Evolutionary conservation across 768 basidiomycete genomes (phyloP).

Genomic region (Tylopilus plumbeoviolaceoides): DNA sequence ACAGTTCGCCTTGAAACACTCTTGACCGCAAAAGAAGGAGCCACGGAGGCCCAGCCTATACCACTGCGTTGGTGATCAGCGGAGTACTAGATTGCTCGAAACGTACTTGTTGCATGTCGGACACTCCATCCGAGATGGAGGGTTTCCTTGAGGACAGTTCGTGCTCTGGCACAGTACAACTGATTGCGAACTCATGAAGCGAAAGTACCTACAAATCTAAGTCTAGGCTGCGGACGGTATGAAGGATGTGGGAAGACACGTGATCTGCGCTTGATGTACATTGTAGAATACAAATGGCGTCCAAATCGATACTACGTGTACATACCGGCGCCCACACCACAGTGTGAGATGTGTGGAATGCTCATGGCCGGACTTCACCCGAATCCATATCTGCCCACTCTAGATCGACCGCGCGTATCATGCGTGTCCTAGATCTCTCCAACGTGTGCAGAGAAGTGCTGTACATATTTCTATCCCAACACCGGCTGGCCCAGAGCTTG

Average conservation of each 20-base stretch:
- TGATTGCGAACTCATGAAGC: constrained; percentile 34
- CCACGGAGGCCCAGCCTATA: constrained; percentile 75
- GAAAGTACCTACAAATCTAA: background rate
- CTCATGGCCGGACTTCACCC: background rate
- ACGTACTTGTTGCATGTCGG: constrained; percentile 90
- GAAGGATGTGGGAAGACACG: constrained; percentile 10
- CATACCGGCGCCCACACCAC: background rate
- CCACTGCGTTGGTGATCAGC: constrained; percentile 11
- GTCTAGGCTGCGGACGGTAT: background rate
- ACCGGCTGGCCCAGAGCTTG: too few species aligned
- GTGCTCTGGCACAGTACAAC: constrained; percentile 62
- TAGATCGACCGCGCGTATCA: background rate
- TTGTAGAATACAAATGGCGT: too few species aligned
- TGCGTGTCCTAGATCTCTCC: too few species aligned
- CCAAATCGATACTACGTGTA: too few species aligned
- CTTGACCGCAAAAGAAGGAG: constrained; percentile 91
- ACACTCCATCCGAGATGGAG: constrained; percentile 83
- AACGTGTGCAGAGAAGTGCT: too few species aligned
- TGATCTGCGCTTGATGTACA: constrained; percentile 4
- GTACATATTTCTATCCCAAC: too few species aligned
- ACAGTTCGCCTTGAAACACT: constrained; percentile 96
- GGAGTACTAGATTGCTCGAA: background rate
- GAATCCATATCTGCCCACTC: background rate
- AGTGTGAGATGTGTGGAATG: background rate
- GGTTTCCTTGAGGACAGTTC: constrained; percentile 74